Evolutionary conservation across 2,329 filamentous ascomycete species (phyloP), one percentile per base, ranked within the genome.

Genomic region (Cercospora beticola): DNA sequence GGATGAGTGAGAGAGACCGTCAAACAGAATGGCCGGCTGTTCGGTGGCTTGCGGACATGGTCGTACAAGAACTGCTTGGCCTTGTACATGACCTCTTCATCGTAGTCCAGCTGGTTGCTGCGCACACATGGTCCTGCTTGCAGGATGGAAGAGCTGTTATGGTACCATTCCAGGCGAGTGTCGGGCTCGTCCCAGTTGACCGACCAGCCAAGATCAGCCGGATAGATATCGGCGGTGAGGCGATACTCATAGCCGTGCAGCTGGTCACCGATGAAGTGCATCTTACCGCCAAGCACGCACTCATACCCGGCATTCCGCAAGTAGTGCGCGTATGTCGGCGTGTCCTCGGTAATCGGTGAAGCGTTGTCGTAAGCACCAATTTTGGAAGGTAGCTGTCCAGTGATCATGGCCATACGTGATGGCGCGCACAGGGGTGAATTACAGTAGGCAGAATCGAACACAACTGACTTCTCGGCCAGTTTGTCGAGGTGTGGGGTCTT

Each of bases 251-350:
- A 97, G 31, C 94, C 94, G 79, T 97, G 94, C 68, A 97, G 85
- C 82, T 97, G 94, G 78, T 97, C 94, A 36, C 94, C 94, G 65
- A 96, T 91, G 79, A 97, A 97, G 82, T 97, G 94, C 94, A 97
- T 97, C 86, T 97, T 97, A 71, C 94, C 94, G 5, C 94, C 93
- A 74, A 97, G 84, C 5, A 91, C 92, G 12, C 94, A 97, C 81
- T 97, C 92, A 77, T 97, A 97, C 64, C 92, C 93, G 75, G 90
- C 89, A 52, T 88, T 86, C 61, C 94, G 91, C 65, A 97, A 84
- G 81, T 97, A 97, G 80, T 97, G 94, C 8, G 94, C 93, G 78
- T 96, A 97, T 0, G 94, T 97, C 14, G 93, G 94, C 31, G 92
- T 88, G 74, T 97, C 93, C 66, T 92, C 92, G 66, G 88, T 86